These are phyloP conservation scores for Fraxinus sp. DNA, from an alignment of 305 asterid species.

Conservation along the genomic window DNA sequence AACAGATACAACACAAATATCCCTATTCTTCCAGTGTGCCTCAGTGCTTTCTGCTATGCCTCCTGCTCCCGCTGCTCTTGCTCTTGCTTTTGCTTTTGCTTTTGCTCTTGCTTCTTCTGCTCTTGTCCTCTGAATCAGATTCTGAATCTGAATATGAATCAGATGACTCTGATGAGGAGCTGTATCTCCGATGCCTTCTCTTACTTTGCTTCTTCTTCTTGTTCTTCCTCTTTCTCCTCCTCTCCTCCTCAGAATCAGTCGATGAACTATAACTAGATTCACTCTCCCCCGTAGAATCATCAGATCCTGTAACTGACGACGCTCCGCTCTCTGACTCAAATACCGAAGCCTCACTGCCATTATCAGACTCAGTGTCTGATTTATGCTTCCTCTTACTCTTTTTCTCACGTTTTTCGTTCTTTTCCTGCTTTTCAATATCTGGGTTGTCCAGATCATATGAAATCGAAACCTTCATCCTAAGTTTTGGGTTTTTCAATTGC, in stretches of 20 bases:
- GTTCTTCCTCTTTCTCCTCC: slow-evolving; percentile 67
- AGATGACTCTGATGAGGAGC: slow-evolving; percentile 80
- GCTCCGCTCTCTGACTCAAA: slow-evolving; percentile 72
- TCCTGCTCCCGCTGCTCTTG: slow-evolving; percentile 48
- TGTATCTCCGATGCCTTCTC: slow-evolving; percentile 55
- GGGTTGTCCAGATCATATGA: slow-evolving; percentile 70
- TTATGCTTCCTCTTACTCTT: slow-evolving; percentile 89
- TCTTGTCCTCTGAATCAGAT: slow-evolving; percentile 70
- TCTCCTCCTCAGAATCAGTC: slow-evolving; percentile 87
- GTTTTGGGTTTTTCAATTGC: slow-evolving; percentile 84
- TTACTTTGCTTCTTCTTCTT: slow-evolving; percentile 64
- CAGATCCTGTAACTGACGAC: slow-evolving; percentile 65
- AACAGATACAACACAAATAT: slow-evolving; percentile 5
- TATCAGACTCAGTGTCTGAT: slow-evolving; percentile 53
- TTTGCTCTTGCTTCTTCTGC: slow-evolving; percentile 53
- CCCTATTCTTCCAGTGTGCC: not conserved
- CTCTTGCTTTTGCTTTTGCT: not conserved
- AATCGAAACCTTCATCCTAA: slow-evolving; percentile 69
- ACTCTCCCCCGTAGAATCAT: slow-evolving; percentile 65
- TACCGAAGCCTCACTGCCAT: slow-evolving; percentile 84
- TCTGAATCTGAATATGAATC: slow-evolving; percentile 75
- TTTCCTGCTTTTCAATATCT: slow-evolving; percentile 45
- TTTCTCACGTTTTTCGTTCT: slow-evolving; percentile 40
- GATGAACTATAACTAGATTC: slow-evolving; percentile 71
- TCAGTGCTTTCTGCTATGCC: slow-evolving; percentile 63